Evolutionary conservation across 1,284 basidiomycete genomes (phyloP).

Genomic region (Schizophyllum amplum): DNA sequence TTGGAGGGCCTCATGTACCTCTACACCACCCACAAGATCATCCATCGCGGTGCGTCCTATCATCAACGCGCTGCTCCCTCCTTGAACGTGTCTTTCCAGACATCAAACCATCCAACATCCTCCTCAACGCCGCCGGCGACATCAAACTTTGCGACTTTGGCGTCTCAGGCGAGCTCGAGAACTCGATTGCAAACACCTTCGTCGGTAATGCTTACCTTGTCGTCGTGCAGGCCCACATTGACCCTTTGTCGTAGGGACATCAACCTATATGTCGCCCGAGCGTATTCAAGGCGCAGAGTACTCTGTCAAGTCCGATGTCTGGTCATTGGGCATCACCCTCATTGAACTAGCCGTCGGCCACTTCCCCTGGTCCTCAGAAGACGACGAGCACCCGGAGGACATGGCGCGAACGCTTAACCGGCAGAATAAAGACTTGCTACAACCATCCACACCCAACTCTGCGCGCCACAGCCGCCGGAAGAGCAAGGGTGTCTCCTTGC

Average conservation of each 20-base stretch:
- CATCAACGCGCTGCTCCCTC: not conserved
- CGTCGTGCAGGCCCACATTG: too few relatives aligned
- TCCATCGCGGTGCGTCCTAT: slow-evolving; percentile 77
- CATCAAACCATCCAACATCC: slow-evolving; percentile 98
- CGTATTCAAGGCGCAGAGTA: slow-evolving; percentile 98
- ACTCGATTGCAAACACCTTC: slow-evolving; percentile 97
- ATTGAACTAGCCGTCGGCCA: slow-evolving; percentile 92
- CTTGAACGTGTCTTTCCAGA: slow-evolving; percentile 40
- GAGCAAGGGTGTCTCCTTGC: slow-evolving; percentile 79
- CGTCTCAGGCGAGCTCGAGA: slow-evolving; percentile 96
- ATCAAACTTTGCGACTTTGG: slow-evolving; percentile 99
- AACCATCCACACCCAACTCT: too few relatives aligned
- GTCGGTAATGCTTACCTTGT: slow-evolving; percentile 46
- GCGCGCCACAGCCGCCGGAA: slow-evolving; percentile 35
- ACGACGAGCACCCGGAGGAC: slow-evolving; percentile 2
- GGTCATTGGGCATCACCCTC: slow-evolving; percentile 92
- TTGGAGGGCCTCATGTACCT: slow-evolving; percentile 92
- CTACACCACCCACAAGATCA: slow-evolving; percentile 98
- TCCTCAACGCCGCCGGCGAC: slow-evolving; percentile 88
- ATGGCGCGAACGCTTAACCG: too few relatives aligned
- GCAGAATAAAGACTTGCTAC: too few relatives aligned
- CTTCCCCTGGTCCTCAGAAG: slow-evolving; percentile 77
- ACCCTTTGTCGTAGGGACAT: slow-evolving; percentile 40
- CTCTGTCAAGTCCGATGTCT: slow-evolving; percentile 95
- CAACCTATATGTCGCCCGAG: slow-evolving; percentile 99